Conservation (phyloP, 2,329 filamentous ascomycete species). For the Fusarium nematophilum region DNA sequence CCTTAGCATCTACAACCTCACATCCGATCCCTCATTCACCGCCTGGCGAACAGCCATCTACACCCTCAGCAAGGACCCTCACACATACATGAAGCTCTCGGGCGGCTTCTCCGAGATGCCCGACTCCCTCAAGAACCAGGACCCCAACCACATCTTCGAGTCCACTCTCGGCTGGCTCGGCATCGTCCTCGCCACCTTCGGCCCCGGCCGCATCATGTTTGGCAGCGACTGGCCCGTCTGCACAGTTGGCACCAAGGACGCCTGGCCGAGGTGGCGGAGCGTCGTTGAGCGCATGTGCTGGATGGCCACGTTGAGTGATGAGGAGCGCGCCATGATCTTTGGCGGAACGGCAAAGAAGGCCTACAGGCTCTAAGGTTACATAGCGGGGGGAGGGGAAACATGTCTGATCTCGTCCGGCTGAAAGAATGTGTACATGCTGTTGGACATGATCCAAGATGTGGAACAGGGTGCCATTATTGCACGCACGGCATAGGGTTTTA, state of each 20-base stretch:
- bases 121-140: slow-evolving; percentile 59
- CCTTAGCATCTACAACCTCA: slow-evolving; percentile 70
- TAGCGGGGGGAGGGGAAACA: background rate
- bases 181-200: slow-evolving; percentile 78
- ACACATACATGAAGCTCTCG: slow-evolving; percentile 91
- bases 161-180: slow-evolving; percentile 77
- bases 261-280: slow-evolving; percentile 81
- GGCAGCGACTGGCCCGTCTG: slow-evolving; percentile 95
- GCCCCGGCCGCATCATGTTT: slow-evolving; percentile 82
- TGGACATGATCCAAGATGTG: background rate
- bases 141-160: slow-evolving; percentile 69
- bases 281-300: slow-evolving; percentile 76
- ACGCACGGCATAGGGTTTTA: too few species aligned
- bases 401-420: background rate
- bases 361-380: slow-evolving; percentile 64
- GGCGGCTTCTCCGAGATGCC: slow-evolving; percentile 86
- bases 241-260: slow-evolving; percentile 69
- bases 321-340: slow-evolving; percentile 76
- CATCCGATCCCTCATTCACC: slow-evolving; percentile 67
- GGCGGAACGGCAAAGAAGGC: slow-evolving; percentile 77
- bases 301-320: slow-evolving; percentile 69
- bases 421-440: background rate
- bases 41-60: slow-evolving; percentile 78
- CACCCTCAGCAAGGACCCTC: slow-evolving; percentile 71
- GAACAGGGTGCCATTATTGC: background rate